These are phyloP conservation scores for Pestalotiopsis sp. DNA, from an alignment of 2,329 filamentous ascomycete species.

Conservation along the genomic window DNA sequence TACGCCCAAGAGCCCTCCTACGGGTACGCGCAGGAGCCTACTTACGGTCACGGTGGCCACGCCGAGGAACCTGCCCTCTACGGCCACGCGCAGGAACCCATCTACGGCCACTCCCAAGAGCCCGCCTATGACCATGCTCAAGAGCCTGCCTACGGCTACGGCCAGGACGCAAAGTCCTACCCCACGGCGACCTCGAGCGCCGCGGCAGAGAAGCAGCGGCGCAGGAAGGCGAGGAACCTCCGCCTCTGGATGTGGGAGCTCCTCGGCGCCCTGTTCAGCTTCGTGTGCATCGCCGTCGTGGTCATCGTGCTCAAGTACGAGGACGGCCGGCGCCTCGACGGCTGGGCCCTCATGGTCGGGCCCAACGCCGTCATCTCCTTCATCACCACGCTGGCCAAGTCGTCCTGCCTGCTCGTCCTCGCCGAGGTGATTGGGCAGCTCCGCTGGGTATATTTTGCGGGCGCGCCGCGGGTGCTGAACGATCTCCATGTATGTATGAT, in stretches of 20 bases:
- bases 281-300: conserved; percentile 13
- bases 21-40: background rate
- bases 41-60: too few relatives aligned
- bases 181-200: too few relatives aligned
- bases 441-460: conserved; percentile 17
- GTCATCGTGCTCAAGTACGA: conserved; percentile 13
- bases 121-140: too few relatives aligned
- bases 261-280: background rate
- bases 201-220: too few relatives aligned
- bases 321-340: conserved; percentile 15
- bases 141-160: too few relatives aligned
- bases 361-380: conserved; percentile 19
- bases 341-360: conserved; percentile 16
- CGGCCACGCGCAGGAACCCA: too few relatives aligned
- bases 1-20: background rate
- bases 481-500: conserved; percentile 10
- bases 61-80: too few relatives aligned
- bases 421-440: conserved; percentile 17
- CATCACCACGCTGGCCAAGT: conserved; percentile 17
- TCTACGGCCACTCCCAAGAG: too few relatives aligned
- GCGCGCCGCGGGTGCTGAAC: background rate
- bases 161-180: too few relatives aligned
- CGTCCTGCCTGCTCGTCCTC: conserved; percentile 15
- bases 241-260: conserved; percentile 13
- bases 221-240: background rate